Evolutionary conservation across 305 asterid species (phyloP).

Genomic region (Vinca major): DNA sequence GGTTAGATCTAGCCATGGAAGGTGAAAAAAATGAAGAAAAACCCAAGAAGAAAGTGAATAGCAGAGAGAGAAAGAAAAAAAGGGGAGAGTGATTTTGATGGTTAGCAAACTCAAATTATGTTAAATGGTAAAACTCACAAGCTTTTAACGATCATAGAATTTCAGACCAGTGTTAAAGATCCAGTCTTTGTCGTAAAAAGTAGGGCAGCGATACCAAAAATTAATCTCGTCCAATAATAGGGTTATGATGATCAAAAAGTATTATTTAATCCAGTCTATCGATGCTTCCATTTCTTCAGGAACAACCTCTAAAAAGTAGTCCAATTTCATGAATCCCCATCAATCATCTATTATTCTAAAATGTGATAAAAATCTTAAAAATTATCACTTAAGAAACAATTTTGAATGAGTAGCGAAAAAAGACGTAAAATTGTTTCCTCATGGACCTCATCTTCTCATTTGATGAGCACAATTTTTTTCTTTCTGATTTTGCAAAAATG

Average conservation of each 20-base stretch:
- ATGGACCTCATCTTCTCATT: not conserved
- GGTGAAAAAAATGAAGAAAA: too few relatives aligned
- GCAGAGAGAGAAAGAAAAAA: too few relatives aligned
- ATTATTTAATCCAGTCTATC: not conserved
- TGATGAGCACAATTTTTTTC: not conserved
- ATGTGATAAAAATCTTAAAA: not conserved
- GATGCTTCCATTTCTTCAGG: not conserved
- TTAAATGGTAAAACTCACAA: not conserved
- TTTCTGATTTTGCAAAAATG: not conserved
- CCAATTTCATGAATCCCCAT: not conserved
- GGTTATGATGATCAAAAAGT: not conserved
- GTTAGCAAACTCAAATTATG: too few relatives aligned
- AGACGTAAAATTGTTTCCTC: not conserved
- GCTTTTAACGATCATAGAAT: not conserved
- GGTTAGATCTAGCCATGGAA: too few relatives aligned
- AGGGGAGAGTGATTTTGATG: too few relatives aligned
- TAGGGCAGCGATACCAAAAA: not conserved
- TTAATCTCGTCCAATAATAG: constrained; percentile 25
- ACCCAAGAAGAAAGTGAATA: too few relatives aligned
- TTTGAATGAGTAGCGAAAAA: not conserved
- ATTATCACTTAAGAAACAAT: not conserved
- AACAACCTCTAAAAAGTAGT: not conserved
- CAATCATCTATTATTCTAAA: not conserved
- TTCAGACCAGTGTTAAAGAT: not conserved
- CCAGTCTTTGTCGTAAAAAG: not conserved